phyloP scores from a whole-genome alignment of 306 rosid species.

The Alnus glutinosa region DNA sequence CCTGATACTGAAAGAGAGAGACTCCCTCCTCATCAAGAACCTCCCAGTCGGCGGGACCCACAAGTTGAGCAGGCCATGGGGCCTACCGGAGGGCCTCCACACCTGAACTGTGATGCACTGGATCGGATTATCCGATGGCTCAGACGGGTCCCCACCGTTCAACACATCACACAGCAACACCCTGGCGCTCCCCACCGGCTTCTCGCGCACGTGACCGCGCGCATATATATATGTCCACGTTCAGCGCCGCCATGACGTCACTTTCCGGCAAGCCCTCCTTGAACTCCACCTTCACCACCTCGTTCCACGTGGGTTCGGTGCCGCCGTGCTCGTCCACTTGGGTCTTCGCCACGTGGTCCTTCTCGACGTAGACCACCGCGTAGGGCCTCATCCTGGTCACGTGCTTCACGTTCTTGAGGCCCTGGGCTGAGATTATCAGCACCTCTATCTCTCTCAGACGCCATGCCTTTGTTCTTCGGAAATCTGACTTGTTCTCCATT shows the following conservation, averaged over 20 bases:
- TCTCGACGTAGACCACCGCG: slow-evolving; percentile 28
- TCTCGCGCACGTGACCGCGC: slow-evolving; percentile 25
- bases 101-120: slow-evolving; percentile 33
- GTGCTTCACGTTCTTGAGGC: slow-evolving; percentile 36
- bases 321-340: neutral
- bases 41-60: slow-evolving; percentile 30
- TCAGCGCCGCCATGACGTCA: slow-evolving; percentile 26
- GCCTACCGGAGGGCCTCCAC: slow-evolving; percentile 26
- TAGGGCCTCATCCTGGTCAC: slow-evolving; percentile 25
- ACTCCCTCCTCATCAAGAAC: slow-evolving; percentile 33
- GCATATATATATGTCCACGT: slow-evolving; percentile 34
- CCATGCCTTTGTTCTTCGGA: neutral
- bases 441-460: slow-evolving; percentile 28
- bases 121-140: slow-evolving; percentile 23
- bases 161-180: slow-evolving; percentile 30
- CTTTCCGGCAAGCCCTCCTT: slow-evolving; percentile 18
- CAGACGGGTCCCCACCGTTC: slow-evolving; percentile 26
- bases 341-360: neutral
- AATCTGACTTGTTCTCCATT: neutral
- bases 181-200: slow-evolving; percentile 34
- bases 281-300: slow-evolving; percentile 30
- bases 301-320: slow-evolving; percentile 21
- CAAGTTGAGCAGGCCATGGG: slow-evolving; percentile 23
- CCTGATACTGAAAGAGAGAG: slow-evolving; percentile 20
- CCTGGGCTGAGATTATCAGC: slow-evolving; percentile 32